Evolutionary conservation across 129 eudicot species (phyloP).

Genomic region (Chrysanthemum lavandulifolium): DNA sequence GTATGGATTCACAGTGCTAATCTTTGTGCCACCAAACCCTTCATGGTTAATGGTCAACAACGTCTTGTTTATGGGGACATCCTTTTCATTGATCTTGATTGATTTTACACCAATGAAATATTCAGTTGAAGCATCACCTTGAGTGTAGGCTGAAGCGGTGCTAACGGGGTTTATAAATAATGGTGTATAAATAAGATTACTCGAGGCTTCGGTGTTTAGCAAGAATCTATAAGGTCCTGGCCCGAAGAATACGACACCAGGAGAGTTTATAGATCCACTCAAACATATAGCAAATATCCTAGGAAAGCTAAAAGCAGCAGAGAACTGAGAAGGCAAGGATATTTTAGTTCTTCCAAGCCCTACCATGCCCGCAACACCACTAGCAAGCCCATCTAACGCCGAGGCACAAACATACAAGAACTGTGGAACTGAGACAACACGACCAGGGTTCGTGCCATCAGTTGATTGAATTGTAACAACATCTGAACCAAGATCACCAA

Average conservation of each 20-base stretch:
- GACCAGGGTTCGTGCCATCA: constrained; percentile 40
- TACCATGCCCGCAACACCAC: constrained; percentile 48
- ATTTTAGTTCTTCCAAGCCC: constrained; percentile 45
- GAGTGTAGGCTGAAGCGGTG: constrained; percentile 24
- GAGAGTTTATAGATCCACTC: constrained; percentile 25
- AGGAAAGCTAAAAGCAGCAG: constrained; percentile 39
- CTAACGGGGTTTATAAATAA: constrained; percentile 31
- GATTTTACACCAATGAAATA: constrained; percentile 39
- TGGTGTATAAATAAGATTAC: constrained; percentile 37
- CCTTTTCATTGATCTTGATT: constrained; percentile 23
- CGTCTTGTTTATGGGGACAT: constrained; percentile 25
- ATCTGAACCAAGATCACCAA: constrained; percentile 46
- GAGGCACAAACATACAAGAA: constrained; percentile 45
- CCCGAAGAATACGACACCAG: constrained; percentile 36
- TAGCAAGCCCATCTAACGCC: constrained; percentile 40
- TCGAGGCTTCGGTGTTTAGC: constrained; percentile 33
- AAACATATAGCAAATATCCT: constrained; percentile 45
- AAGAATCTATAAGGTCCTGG: constrained; percentile 27
- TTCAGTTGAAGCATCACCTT: constrained; percentile 33
- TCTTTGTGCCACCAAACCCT: constrained; percentile 50
- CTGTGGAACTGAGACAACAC: constrained; percentile 23
- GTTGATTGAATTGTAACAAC: constrained; percentile 37
- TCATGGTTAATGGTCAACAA: constrained; percentile 29
- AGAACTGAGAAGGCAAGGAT: constrained; percentile 40
- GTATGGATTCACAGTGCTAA: constrained; percentile 47